Percentiles rank a stretch among this genome's conserved stretches.
These are phyloP conservation scores for Cordyceps pruinosa DNA, from an alignment of 2,329 filamentous ascomycete species.

Conservation along the genomic window DNA sequence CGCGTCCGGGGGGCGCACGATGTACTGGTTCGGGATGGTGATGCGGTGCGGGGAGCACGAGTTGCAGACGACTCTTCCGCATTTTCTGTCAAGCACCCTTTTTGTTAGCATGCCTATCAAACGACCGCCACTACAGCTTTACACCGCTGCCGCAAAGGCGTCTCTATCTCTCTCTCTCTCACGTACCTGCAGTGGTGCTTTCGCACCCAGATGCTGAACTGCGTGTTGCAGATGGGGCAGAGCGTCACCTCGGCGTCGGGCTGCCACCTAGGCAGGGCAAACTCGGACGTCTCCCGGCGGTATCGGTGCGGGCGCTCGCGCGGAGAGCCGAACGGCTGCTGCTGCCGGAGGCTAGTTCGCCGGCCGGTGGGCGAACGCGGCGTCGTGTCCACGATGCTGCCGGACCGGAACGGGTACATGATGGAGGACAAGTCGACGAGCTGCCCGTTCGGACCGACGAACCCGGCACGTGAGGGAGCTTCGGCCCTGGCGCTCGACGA, in stretches of 20 bases:
- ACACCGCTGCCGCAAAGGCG: no score
- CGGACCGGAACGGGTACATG: neutral
- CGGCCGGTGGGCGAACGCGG: neutral
- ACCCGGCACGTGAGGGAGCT: neutral
- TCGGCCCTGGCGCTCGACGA: neutral
- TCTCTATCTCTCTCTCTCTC: no score
- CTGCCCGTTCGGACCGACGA: neutral
- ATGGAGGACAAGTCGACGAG: constrained; percentile 1
- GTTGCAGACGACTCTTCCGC: constrained; percentile 84
- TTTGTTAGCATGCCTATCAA: neutral
- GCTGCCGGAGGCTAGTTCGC: constrained; percentile 1
- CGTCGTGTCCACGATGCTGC: neutral
- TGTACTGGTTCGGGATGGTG: constrained; percentile 87
- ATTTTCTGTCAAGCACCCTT: constrained; percentile 62
- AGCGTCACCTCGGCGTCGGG: constrained; percentile 74
- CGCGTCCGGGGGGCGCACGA: constrained; percentile 65
- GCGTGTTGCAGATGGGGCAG: constrained; percentile 75
- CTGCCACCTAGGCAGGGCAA: constrained; percentile 74
- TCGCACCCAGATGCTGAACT: constrained; percentile 78
- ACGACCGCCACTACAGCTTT: no score
- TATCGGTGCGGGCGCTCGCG: neutral
- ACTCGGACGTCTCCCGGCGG: constrained; percentile 25
- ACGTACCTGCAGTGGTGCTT: constrained; percentile 86
- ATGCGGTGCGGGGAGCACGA: constrained; percentile 90
- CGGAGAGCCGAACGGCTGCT: neutral